Evolutionary conservation across 2,329 filamentous ascomycete species (phyloP).

Genomic region (Polytolypa hystricis): DNA sequence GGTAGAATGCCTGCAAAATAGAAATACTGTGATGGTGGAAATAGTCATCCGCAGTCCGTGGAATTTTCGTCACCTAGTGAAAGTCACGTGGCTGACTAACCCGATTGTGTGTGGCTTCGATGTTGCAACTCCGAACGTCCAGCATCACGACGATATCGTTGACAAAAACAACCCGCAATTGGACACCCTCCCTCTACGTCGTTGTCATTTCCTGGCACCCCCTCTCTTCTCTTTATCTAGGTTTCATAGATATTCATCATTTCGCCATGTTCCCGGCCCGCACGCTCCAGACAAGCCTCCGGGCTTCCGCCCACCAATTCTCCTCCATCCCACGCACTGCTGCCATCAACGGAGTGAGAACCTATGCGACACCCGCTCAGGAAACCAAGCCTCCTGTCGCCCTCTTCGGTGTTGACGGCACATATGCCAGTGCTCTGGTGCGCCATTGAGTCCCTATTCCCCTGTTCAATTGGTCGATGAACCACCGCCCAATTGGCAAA

Average conservation of each 20-base stretch:
- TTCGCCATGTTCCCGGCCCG: constrained; percentile 46
- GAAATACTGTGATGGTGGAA: too few relatives aligned
- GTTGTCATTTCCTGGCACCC: constrained; percentile 1
- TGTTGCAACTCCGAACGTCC: neutral
- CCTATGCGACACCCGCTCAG: constrained; percentile 60
- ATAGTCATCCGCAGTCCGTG: too few relatives aligned
- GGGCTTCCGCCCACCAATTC: constrained; percentile 39
- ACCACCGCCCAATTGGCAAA: constrained; percentile 9
- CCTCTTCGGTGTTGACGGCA: constrained; percentile 92
- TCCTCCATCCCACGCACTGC: constrained; percentile 28
- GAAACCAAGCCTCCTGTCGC: constrained; percentile 75
- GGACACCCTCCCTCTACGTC: neutral
- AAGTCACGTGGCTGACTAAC: neutral
- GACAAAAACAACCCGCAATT: constrained; percentile 1
- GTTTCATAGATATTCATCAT: constrained; percentile 2
- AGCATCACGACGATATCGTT: constrained; percentile 1
- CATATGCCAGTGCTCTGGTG: constrained; percentile 98
- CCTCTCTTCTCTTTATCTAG: too few relatives aligned
- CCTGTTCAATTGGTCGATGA: constrained; percentile 8
- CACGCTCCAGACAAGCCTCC: constrained; percentile 45
- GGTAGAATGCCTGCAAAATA: too few relatives aligned
- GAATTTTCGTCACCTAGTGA: neutral
- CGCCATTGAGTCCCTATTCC: constrained; percentile 24
- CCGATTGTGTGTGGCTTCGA: constrained; percentile 1
- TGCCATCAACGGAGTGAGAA: constrained; percentile 46